Evolutionary conservation across 192 early-diverging fungal genomes (phyloP), one percentile per base, ranked within the genome.

Genomic region (Coemansia sp.): DNA sequence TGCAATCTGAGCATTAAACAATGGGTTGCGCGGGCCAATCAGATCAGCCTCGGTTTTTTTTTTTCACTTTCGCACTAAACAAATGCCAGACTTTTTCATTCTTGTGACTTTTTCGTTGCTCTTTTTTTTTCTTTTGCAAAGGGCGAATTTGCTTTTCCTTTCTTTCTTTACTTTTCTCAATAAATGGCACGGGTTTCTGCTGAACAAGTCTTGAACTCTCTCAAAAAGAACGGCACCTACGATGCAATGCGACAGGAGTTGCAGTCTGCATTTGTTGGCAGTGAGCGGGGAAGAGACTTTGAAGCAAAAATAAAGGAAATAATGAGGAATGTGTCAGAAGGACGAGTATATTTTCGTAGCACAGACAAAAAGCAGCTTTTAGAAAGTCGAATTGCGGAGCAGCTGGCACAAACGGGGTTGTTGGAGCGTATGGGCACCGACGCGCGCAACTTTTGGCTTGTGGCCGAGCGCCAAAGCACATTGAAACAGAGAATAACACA

Each of bases 391-490:
- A 7, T 80, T 22, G 12, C 59, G 11, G 63, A 61, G 17, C 63
- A 66, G 22, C 56, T 80, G n/a, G 64, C 48, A 28, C 61, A 55
- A 0, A 59, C 62, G 8, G 63, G 78, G 2, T 17, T 49, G 1
- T 36, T 80, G 30, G 72, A 75, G 48, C 69, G 64, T 14, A 32
- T 80, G 55, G 78, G 67, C 20, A 65, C 33, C 8, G 78, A 75
- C 10, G 73, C 73, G 32, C 72, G 78, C 52, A 75, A 72, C 49
- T 70, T 64, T 34, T 72, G 69, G 78, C 49, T 80, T 1, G 29
- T 28, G 2, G 18, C 48, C 4, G 69, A 68, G 11, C 56, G 50
- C 28, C 61, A 58, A n/a, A 55, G 40, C 6, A 5, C n/a, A 6
- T 4, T 71, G 18, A 40, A 22, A 2, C n/a, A 34, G 4, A 42